A percentile compares a stretch with the other conserved stretches of the same genome.
Evolutionary conservation across 2,329 filamentous ascomycete genomes (phyloP).

Genomic region (Domatiomyces catenatus): DNA sequence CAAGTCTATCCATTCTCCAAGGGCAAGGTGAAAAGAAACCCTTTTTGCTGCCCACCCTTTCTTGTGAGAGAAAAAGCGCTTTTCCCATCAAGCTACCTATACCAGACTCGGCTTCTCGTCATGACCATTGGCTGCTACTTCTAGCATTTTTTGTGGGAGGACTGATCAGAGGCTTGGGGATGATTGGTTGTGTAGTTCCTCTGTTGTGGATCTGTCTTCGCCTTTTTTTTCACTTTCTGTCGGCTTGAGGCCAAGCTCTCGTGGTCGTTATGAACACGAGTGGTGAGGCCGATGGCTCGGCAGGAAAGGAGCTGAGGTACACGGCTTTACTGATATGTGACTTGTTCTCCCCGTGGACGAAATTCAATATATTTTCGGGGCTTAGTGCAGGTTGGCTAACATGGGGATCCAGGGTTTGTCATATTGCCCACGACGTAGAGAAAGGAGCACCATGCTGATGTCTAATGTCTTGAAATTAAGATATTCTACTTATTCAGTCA

Average conservation of each 20-base stretch:
- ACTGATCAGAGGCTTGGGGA: slow-evolving; percentile 17
- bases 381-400: not conserved
- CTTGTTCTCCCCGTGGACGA: not conserved
- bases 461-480: not conserved
- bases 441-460: not conserved
- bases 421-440: not conserved
- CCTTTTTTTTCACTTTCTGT: not conserved
- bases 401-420: not conserved
- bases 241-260: not conserved
- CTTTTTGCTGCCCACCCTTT: not conserved
- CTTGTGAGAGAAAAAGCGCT: not conserved
- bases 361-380: not conserved
- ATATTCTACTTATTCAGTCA: not conserved
- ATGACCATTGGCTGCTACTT: not conserved
- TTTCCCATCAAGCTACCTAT: not conserved
- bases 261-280: slow-evolving; percentile 12
- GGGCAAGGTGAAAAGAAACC: slow-evolving; percentile 3
- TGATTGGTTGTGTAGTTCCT: slow-evolving; percentile 30
- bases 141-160: slow-evolving; percentile 1
- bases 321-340: slow-evolving; percentile 16
- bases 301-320: slow-evolving; percentile 16
- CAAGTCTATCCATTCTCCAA: slow-evolving; percentile 50
- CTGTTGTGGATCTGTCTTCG: not conserved
- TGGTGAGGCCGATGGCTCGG: slow-evolving; percentile 2
- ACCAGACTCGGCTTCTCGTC: not conserved